Evolutionary conservation across 2,329 filamentous ascomycete species (phyloP).

Genomic region (Massarina eburnea): DNA sequence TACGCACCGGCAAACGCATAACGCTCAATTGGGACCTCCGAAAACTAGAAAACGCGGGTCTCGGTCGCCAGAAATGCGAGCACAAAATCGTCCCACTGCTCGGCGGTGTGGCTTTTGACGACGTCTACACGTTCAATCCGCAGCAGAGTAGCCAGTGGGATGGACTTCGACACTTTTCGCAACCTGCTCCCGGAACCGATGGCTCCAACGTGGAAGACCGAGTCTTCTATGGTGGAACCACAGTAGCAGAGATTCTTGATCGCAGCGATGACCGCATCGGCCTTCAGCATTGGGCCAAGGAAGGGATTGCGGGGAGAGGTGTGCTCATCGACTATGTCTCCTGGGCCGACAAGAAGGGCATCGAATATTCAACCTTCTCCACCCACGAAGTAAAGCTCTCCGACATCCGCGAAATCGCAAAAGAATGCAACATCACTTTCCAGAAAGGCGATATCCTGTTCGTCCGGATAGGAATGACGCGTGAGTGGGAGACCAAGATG

Average conservation of each 20-base stretch:
- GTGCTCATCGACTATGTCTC: slow-evolving; percentile 21
- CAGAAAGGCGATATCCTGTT: slow-evolving; percentile 23
- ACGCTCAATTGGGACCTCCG: slow-evolving; percentile 57
- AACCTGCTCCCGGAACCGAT: slow-evolving; percentile 9
- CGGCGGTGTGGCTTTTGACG: slow-evolving; percentile 46
- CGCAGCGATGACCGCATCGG: slow-evolving; percentile 13
- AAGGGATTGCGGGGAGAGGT: slow-evolving; percentile 21
- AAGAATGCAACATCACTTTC: slow-evolving; percentile 14
- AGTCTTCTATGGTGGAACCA: slow-evolving; percentile 23
- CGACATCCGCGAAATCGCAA: slow-evolving; percentile 14
- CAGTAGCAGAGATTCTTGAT: slow-evolving; percentile 19
- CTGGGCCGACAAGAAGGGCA: slow-evolving; percentile 18
- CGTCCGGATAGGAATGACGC: slow-evolving; percentile 19
- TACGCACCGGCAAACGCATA: slow-evolving; percentile 52
- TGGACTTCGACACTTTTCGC: slow-evolving; percentile 21
- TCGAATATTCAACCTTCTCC: slow-evolving; percentile 12
- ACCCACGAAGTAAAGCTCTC: slow-evolving; percentile 12
- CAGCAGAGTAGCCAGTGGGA: slow-evolving; percentile 27
- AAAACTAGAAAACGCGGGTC: slow-evolving; percentile 55
- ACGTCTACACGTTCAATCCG: slow-evolving; percentile 22
- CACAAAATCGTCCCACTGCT: slow-evolving; percentile 53
- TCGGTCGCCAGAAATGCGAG: slow-evolving; percentile 51
- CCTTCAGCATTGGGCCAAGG: slow-evolving; percentile 18
- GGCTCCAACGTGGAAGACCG: slow-evolving; percentile 10
- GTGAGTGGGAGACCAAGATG: slow-evolving; percentile 15